A percentile compares a stretch with the other conserved stretches of the same genome.
Evolutionary conservation across 352 stramenopile genomes (phyloP).

Genomic region (Phytophthora uliginosa): DNA sequence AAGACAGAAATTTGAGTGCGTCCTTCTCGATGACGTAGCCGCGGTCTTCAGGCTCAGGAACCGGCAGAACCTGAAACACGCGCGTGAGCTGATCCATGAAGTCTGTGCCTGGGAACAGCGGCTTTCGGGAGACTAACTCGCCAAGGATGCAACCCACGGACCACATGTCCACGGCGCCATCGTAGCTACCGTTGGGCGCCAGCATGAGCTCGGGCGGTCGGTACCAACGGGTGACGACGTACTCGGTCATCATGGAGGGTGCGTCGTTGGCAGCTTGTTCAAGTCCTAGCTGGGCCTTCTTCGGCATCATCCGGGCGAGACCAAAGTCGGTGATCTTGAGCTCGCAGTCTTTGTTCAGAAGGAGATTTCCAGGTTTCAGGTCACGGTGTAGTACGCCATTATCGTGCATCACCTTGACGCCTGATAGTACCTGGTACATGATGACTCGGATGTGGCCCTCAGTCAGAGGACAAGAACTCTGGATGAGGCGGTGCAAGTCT

Average conservation of each 20-base stretch:
- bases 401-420: constrained; percentile 94
- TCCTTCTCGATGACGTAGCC: constrained; percentile 87
- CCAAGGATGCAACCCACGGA: constrained; percentile 95
- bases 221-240: constrained; percentile 95
- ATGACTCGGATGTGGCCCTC: constrained; percentile 89
- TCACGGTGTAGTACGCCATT: constrained; percentile 95
- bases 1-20: constrained; percentile 87
- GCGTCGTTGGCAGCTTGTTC: constrained; percentile 27
- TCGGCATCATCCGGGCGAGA: constrained; percentile 89
- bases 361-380: constrained; percentile 95
- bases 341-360: constrained; percentile 95
- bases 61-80: constrained; percentile 81
- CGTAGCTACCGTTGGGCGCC: constrained; percentile 91
- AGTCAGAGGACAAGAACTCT: constrained; percentile 86
- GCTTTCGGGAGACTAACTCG: constrained; percentile 86
- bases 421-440: constrained; percentile 88
- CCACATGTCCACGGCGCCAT: constrained; percentile 90
- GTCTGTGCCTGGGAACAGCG: constrained; percentile 81
- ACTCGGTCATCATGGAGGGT: constrained; percentile 87
- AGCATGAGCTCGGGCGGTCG: constrained; percentile 94
- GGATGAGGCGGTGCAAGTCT: constrained; percentile 93
- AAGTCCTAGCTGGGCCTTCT: constrained; percentile 32
- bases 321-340: constrained; percentile 97
- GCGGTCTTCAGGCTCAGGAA: constrained; percentile 69
- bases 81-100: constrained; percentile 91